A percentile compares a stretch with the other conserved stretches of the same genome.
Evolutionary conservation across 108 stramenopile genomes (phyloP).

Genomic region (Pseudonitzschia delicatissima): DNA sequence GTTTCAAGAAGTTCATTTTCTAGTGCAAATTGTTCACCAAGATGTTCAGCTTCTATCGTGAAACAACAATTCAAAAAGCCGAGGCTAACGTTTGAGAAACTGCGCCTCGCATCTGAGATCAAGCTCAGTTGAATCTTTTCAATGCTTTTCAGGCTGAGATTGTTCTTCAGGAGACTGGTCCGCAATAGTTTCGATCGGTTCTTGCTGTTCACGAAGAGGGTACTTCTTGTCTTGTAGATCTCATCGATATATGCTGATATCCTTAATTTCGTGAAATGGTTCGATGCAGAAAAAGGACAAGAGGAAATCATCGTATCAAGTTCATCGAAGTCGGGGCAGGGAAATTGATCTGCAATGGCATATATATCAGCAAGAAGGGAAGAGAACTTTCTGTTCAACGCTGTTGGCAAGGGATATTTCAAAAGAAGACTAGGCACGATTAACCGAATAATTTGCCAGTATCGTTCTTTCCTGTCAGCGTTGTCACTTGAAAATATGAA

Average conservation of each 20-base stretch:
- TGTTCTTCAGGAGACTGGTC: neutral
- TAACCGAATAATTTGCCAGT: neutral
- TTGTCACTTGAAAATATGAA: neutral
- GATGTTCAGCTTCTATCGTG: neutral
- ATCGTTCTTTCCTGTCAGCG: neutral
- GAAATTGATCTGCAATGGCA: neutral
- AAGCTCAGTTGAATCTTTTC: conserved; percentile 15
- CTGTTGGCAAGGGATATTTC: neutral
- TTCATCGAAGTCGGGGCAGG: neutral
- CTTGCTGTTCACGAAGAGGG: neutral
- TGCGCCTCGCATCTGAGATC: neutral
- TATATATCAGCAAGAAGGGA: neutral
- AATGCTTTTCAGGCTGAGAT: neutral
- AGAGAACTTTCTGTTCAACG: neutral
- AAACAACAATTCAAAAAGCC: conserved; percentile 2
- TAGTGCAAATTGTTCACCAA: neutral
- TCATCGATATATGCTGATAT: neutral
- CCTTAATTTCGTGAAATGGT: neutral
- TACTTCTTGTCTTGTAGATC: neutral
- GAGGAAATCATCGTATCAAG: conserved; percentile 2
- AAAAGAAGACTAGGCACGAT: neutral
- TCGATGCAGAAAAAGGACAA: conserved; percentile 5
- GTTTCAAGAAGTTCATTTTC: neutral
- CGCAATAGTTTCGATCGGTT: neutral
- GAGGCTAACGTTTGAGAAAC: conserved; percentile 1